Evolutionary conservation across 805 yeast genomes (phyloP), one percentile per base, ranked within the genome.

Genomic region (Tetrapisispora fleetii): DNA sequence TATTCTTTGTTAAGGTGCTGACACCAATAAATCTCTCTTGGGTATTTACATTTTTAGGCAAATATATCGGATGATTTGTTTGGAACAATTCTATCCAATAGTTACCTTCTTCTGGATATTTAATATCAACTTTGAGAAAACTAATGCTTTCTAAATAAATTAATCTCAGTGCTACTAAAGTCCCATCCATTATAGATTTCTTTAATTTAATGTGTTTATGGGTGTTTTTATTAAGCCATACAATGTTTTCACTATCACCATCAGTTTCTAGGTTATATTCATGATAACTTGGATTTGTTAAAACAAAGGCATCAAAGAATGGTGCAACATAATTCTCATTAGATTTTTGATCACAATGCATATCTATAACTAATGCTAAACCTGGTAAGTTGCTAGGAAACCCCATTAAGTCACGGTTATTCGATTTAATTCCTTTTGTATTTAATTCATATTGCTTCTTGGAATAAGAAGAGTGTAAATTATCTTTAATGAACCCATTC

Each of bases 21-120:
- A 90, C 70, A 2, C 95, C 95, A 33, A 91, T 62, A 60, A 76
- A 82, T 52, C 67, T 50, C 48, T 63, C 62, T 4, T 59, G 56
- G 8, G 58, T 58, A 16, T 49, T 48, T 24, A 19, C 11, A 47
- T 63, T 60, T 39, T 60, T 60, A 9, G 67, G 67, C 22, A 63
- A 33, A n/a, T 39, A 47, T 8, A 55, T 37, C 19, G 40, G 44
- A 16, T 50, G 49, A 18, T 53, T 43, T 8, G 55, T 53, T 45
- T 58, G 59, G 37, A 51, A 56, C 19, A 63, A 46, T 42, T 61
- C 65, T n/a, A 58, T 55, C 67, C 67, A 63, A 43, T 54, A 50
- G 19, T 51, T 40, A 4, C 57, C 63, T 24, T 52, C 56, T 18
- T 41, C 42, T n/a, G 53, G 53, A 50, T 59, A 61, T 30, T 51